A percentile compares a stretch with the other conserved stretches of the same genome.
phyloP scores from a whole-genome alignment of 1,284 basidiomycete genomes.

The Quambalaria eucalypti region DNA sequence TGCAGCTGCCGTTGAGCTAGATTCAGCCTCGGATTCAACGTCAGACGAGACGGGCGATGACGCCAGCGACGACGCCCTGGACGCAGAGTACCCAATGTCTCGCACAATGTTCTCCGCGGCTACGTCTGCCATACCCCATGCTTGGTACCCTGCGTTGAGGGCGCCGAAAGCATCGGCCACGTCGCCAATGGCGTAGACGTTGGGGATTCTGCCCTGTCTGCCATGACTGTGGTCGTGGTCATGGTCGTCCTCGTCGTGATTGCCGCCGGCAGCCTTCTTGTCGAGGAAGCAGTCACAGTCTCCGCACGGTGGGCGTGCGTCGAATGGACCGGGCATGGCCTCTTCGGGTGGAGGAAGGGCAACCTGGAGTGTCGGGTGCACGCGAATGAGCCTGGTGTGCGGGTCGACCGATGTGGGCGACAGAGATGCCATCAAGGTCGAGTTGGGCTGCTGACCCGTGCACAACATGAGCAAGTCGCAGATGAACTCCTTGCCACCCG shows the following conservation, averaged over 20 bases:
- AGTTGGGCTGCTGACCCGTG: slow-evolving; percentile 45
- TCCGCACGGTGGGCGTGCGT: slow-evolving; percentile 33
- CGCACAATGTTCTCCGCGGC: slow-evolving; percentile 41
- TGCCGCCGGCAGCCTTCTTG: slow-evolving; percentile 25
- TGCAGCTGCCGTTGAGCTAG: too few relatives aligned
- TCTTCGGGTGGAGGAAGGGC: slow-evolving; percentile 27
- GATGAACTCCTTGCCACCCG: slow-evolving; percentile 33
- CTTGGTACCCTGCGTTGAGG: slow-evolving; percentile 45
- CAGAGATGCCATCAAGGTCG: slow-evolving; percentile 36
- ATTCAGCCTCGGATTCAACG: too few relatives aligned
- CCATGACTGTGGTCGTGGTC: neutral
- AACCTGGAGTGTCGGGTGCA: slow-evolving; percentile 38
- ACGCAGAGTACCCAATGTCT: slow-evolving; percentile 16
- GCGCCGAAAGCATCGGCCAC: slow-evolving; percentile 44
- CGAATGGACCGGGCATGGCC: slow-evolving; percentile 31
- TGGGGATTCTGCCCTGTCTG: slow-evolving; percentile 12
- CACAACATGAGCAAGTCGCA: slow-evolving; percentile 43
- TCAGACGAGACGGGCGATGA: neutral
- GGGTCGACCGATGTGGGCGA: slow-evolving; percentile 37
- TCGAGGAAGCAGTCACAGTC: slow-evolving; percentile 46
- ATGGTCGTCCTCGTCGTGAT: slow-evolving; percentile 5
- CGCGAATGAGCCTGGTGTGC: slow-evolving; percentile 27
- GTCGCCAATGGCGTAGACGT: slow-evolving; percentile 45
- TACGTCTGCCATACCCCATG: slow-evolving; percentile 45
- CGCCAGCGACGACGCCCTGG: neutral